phyloP scores from a whole-genome alignment of 768 basidiomycete species.

The Harrya chromipes region DNA sequence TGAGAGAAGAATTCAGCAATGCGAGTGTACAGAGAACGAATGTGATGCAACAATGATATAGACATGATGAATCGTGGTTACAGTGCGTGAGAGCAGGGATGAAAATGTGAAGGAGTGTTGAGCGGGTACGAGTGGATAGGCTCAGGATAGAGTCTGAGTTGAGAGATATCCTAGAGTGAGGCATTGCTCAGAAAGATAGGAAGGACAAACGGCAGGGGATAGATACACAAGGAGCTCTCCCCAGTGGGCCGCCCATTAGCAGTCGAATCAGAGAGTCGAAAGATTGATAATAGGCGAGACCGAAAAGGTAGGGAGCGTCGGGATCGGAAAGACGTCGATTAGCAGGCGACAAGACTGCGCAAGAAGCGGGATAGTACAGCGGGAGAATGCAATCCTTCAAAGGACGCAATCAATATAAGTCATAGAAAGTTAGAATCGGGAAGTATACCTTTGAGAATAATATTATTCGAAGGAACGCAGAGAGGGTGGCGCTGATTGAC shows the following conservation, averaged over 20 bases:
- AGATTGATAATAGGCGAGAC: background rate
- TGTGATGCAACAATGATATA: background rate
- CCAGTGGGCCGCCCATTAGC: background rate
- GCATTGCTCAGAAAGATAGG: background rate
- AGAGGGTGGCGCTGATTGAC: background rate
- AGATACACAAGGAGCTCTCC: background rate
- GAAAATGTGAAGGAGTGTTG: conserved; percentile 6
- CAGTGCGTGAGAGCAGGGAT: background rate
- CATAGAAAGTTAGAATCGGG: background rate
- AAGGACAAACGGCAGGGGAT: background rate
- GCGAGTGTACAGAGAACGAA: background rate
- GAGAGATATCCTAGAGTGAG: background rate
- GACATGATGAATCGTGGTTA: background rate
- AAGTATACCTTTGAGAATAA: conserved; percentile 16
- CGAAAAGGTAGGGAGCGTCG: conserved; percentile 4
- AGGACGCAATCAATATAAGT: background rate
- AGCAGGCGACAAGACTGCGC: background rate
- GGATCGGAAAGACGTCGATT: background rate
- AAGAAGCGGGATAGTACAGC: conserved; percentile 7
- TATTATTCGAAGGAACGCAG: conserved; percentile 11
- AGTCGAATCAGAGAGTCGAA: background rate
- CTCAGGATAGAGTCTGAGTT: too few relatives aligned
- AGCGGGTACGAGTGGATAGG: background rate
- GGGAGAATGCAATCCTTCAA: conserved; percentile 4
- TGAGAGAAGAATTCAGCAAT: background rate